Base-by-base conservation (phyloP, 345 rosid genomes). In the Zanthoxylum bungeanum region DNA sequence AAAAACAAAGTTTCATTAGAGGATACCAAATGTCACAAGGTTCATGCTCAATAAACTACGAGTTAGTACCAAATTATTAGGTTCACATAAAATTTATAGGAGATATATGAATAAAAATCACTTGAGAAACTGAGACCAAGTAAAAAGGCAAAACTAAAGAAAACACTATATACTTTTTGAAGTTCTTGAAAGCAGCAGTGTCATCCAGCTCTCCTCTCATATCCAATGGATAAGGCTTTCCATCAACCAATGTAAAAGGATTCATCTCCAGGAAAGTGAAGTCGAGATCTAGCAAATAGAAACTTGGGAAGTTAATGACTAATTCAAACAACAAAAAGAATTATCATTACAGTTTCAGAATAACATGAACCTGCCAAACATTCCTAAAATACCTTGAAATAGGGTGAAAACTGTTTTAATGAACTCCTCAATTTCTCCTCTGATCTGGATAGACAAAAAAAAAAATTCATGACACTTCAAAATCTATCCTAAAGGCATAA, bases 151-250 rank as follows among this genome's bases (percentile, higher is more conserved):
- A n/a, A 40, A 59, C 24, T 52, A 16, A 56, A 56, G 66, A 50
- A 71, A 74, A 61, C 2, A 69, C 37, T 39, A 75, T 64, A 65
- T 86, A 92, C 98, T 89, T 95, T 81, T 91, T 91, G 81, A 95
- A 95, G 90, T 92, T 95, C 85, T 95, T 95, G 86, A 91, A 91
- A 78, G 97, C 83, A 75, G 99, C 98, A 67, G 98, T 95, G 80
- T 92, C 98, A 67, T 95, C 96, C 64, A 95, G 93, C 82, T 95
- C 98, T 72, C 99, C 97, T 81, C 99, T 91, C 97, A 92, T 92
- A 78, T 95, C 99, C 84, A 91, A 73, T 64, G 97, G 98, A 84
- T 95, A 95, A 75, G 98, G 99, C 85, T 87, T 95, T 73, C 93
- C 91, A 63, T 91, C 84, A 76, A 92, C 93, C 75, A 95, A 76